These are phyloP conservation scores for Stephanodiscus minutulus DNA, from an alignment of 108 stramenopile species.

Conservation along the genomic window DNA sequence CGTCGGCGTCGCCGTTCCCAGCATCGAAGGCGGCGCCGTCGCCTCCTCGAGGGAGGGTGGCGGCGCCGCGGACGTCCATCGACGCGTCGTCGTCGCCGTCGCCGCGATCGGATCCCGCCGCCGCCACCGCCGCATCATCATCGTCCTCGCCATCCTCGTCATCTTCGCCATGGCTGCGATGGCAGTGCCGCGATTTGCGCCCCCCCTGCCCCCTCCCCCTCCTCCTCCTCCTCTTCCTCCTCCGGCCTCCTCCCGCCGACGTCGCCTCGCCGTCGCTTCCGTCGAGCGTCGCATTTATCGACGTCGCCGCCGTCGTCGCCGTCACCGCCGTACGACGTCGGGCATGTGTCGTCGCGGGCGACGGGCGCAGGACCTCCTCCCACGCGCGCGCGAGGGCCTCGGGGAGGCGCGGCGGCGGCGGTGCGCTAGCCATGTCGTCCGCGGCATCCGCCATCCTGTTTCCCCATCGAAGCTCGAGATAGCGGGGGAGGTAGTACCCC, in stretches of 20 bases:
- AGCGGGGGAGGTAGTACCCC: conserved; percentile 20
- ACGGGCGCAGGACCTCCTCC: conserved; percentile 5
- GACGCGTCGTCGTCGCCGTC: too few relatives aligned
- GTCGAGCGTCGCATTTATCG: background rate
- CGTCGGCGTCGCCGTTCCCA: background rate
- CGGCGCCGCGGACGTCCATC: too few relatives aligned
- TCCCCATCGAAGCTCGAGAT: conserved; percentile 22
- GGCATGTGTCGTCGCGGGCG: background rate
- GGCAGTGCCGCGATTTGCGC: background rate
- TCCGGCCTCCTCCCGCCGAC: too few relatives aligned
- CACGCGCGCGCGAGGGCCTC: conserved; percentile 4
- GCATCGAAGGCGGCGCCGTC: too few relatives aligned
- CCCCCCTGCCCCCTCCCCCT: background rate
- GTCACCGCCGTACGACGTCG: background rate
- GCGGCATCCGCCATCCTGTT: too few relatives aligned
- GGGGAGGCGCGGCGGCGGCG: background rate
- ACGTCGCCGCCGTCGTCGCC: background rate
- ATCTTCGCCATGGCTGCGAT: background rate
- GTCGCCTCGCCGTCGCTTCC: background rate
- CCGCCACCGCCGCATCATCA: background rate
- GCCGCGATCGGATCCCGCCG: background rate
- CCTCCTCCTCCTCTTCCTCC: conserved; percentile 1
- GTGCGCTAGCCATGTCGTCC: background rate
- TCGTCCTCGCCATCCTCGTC: background rate
- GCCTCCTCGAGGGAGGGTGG: too few relatives aligned